Evolutionary conservation across 768 basidiomycete genomes (phyloP).

Genomic region (Trametes gibbosa): DNA sequence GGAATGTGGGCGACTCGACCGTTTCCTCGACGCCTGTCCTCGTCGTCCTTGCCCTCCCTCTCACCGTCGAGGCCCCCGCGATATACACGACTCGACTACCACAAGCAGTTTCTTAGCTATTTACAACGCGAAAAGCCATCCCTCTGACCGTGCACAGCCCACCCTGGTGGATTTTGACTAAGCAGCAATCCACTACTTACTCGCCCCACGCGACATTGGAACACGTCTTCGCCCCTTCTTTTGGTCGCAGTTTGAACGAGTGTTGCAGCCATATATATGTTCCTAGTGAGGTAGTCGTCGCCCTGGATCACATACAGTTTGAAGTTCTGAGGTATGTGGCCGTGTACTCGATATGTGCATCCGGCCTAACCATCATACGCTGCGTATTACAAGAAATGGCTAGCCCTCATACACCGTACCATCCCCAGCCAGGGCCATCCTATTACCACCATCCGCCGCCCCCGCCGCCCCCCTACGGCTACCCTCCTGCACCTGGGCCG

Average conservation of each 20-base stretch:
- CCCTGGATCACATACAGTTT: slow-evolving; percentile 2
- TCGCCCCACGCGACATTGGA: slow-evolving; percentile 2
- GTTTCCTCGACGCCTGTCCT: slow-evolving; percentile 8
- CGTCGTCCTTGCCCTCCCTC: slow-evolving; percentile 11
- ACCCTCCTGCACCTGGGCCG: slow-evolving; percentile 21
- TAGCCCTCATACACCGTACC: slow-evolving; percentile 31
- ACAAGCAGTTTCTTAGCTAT: neutral
- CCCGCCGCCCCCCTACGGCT: slow-evolving; percentile 26
- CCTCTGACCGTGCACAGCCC: neutral
- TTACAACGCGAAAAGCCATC: neutral
- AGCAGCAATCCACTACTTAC: neutral
- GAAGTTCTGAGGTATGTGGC: too few species aligned
- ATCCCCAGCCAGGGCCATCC: slow-evolving; percentile 34
- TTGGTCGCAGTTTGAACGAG: neutral
- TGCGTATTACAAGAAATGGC: slow-evolving; percentile 23
- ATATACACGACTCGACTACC: neutral
- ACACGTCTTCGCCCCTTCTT: neutral
- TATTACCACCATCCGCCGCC: slow-evolving; percentile 29
- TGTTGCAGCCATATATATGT: neutral
- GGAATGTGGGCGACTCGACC: slow-evolving; percentile 2
- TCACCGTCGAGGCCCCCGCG: neutral
- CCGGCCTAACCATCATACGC: neutral
- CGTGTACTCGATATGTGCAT: neutral
- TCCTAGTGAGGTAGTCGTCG: slow-evolving; percentile 2
- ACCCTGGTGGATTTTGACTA: neutral